phyloP scores from a whole-genome alignment of 345 rosid genomes.

The Psidium guajava region DNA sequence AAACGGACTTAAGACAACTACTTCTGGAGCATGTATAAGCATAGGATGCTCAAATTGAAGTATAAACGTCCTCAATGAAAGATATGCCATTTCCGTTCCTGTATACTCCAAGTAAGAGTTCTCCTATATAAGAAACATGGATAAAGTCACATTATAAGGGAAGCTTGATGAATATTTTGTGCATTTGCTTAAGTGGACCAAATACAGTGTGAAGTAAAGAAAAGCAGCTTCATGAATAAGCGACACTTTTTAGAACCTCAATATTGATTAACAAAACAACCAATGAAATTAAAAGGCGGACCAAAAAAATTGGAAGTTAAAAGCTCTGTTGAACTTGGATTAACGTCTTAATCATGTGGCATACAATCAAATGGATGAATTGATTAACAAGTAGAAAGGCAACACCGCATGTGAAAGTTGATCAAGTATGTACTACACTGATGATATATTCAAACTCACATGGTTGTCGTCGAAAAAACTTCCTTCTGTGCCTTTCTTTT shows the following conservation, averaged over 20 bases:
- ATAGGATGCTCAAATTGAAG: not conserved
- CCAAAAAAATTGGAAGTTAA: not conserved
- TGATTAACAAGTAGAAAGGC: not conserved
- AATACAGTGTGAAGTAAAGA: not conserved
- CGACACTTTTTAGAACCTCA: not conserved
- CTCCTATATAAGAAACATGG: not conserved
- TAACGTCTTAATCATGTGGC: not conserved
- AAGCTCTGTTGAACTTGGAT: not conserved
- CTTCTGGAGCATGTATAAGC: not conserved
- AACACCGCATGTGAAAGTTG: not conserved
- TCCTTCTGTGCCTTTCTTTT: slow-evolving; percentile 59
- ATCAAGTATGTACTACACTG: not conserved
- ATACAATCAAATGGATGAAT: not conserved
- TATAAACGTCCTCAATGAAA: not conserved
- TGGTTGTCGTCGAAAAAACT: slow-evolving; percentile 70
- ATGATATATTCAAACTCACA: slow-evolving; percentile 33
- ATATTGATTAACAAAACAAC: not conserved
- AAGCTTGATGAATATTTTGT: not conserved
- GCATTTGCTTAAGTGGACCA: not conserved
- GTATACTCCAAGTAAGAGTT: not conserved
- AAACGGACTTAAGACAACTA: not conserved
- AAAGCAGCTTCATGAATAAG: not conserved
- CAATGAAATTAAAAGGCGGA: not conserved
- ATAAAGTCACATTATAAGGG: not conserved
- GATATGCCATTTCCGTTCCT: not conserved